Evolutionary conservation across 345 rosid species (phyloP).

Genomic region (Gossypium ekmanianum): DNA sequence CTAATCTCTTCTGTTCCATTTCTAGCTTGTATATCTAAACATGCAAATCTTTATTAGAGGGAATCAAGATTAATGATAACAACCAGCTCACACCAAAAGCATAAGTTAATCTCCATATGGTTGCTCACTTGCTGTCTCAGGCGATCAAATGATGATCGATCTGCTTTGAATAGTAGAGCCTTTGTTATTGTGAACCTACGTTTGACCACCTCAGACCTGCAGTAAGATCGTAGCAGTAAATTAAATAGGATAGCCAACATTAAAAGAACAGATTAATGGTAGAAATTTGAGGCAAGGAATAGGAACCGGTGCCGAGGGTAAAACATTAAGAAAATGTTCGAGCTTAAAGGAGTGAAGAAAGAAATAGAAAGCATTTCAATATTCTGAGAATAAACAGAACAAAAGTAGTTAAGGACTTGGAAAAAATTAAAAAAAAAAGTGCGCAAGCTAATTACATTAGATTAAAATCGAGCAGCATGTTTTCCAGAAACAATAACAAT

Average conservation of each 20-base stretch:
- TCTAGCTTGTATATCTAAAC: slow-evolving; percentile 74
- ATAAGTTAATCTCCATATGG: slow-evolving; percentile 19
- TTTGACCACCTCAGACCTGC: slow-evolving; percentile 69
- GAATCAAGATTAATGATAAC: slow-evolving; percentile 9
- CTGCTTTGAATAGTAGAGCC: slow-evolving; percentile 79
- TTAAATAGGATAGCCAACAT: slow-evolving; percentile 9
- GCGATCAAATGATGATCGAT: slow-evolving; percentile 80
- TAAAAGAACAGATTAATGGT: not conserved
- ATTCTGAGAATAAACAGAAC: not conserved
- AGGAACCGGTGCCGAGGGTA: not conserved
- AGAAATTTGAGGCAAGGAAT: not conserved
- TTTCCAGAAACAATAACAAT: slow-evolving; percentile 4
- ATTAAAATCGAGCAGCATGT: not conserved
- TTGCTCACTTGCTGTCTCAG: slow-evolving; percentile 68
- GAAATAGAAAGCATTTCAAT: not conserved
- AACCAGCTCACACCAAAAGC: slow-evolving; percentile 5
- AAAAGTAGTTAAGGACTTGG: not conserved
- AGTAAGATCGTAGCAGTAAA: not conserved
- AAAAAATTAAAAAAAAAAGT: not conserved
- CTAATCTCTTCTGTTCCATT: slow-evolving; percentile 77
- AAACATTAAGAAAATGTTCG: not conserved
- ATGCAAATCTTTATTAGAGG: slow-evolving; percentile 16
- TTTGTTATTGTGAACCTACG: slow-evolving; percentile 79
- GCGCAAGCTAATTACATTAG: not conserved
- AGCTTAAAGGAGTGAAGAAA: not conserved